Percentiles rank a stretch among this genome's conserved stretches.
Evolutionary conservation across 352 stramenopile genomes (phyloP).

Genomic region (Pythium dissotocum): DNA sequence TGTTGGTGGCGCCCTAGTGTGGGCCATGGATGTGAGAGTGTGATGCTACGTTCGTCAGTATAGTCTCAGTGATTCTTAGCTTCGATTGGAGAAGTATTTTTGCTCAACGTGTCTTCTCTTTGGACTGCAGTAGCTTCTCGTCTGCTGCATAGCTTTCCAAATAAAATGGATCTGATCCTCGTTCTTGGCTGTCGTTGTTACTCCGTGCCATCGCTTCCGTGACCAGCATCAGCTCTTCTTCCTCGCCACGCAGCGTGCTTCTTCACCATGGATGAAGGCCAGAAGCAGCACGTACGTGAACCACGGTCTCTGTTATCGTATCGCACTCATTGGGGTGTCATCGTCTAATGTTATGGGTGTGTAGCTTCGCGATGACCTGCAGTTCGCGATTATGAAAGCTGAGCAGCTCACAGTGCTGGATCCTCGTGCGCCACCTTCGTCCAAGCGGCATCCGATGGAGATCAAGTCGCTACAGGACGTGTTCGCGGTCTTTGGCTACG

Average conservation of each 20-base stretch:
- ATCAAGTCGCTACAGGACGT: conserved; percentile 71
- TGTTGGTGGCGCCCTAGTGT: conserved; percentile 1
- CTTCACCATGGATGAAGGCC: conserved; percentile 48
- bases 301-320: background rate
- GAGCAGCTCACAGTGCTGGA: conserved; percentile 56
- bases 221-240: background rate
- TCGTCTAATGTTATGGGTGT: background rate
- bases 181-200: background rate
- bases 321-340: background rate
- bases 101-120: background rate
- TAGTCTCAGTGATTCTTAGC: background rate
- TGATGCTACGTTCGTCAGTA: background rate
- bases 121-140: background rate
- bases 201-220: background rate
- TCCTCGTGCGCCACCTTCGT: conserved; percentile 34
- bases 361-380: conserved; percentile 67
- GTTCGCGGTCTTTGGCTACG: conserved; percentile 70
- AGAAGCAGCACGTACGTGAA: conserved; percentile 54
- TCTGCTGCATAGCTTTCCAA: background rate
- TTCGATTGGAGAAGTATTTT: conserved; percentile 23
- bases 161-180: background rate
- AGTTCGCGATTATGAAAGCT: conserved; percentile 72
- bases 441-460: conserved; percentile 55
- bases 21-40: background rate
- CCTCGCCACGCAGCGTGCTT: background rate